Evolutionary conservation across 257 asterid species (phyloP), one percentile per base, ranked within the genome.

Genomic region (Nicotiana benthamiana): DNA sequence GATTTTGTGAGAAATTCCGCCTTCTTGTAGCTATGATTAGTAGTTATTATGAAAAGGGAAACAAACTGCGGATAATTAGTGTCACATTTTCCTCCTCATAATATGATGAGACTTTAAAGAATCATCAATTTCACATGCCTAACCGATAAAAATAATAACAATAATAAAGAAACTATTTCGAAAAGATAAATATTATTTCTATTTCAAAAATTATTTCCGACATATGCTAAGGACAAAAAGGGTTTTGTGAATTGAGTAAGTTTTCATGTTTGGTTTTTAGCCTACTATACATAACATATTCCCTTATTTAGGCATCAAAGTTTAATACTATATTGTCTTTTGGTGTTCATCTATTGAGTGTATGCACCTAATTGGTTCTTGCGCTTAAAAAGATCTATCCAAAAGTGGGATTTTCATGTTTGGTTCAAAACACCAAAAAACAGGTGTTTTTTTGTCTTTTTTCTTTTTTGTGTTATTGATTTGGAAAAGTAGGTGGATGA

Each of bases 1-100:
- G 75, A 79, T 76, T 74, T 68, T 46, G 22, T 46, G 36, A 43
- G 48, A 67, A 80, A 66, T 30, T 82, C 85, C 80, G 61, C 82
- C 80, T 57, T 75, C 46, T 56, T 82, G 64, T 59, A 77, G 52
- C 7, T 63, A 15, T 75, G 57, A 86, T 78, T 87, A 66, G 54
- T 48, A 40, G 74, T 64, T 68, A 54, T 66, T 36, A 75, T 28
- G 61, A 22, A 3, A 57, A 6, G 17, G 26, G 13, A 20, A 32
- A 32, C 56, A 80, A 13, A 46, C 34, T 26, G 32, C 66, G 3
- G 66, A 43, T 9, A 18, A 65, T 51, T 63, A 52, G 52, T 26
- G 26, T 18, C 40, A 66, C 52, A 63, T 34, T 72, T 83, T 60
- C 17, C 61, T 74, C 43, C 4, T 22, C 48, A 48, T 70, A 70